Evolutionary conservation across 202 grass and related monocot species (phyloP), one percentile per base, ranked within the genome.

Genomic region (Cymbopogon flexuosus): DNA sequence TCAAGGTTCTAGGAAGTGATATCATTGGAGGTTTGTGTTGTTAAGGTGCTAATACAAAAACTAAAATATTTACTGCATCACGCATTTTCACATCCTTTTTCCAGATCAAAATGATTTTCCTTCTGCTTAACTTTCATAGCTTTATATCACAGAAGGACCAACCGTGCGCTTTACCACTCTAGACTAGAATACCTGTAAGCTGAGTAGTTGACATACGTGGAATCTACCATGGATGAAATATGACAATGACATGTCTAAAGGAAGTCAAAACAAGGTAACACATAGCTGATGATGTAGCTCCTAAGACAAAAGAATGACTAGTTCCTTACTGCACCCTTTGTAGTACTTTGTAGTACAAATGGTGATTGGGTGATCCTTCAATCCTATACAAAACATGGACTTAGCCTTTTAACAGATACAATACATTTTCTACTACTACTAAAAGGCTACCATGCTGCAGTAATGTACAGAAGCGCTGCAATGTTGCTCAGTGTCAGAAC

Each of bases 181-280:
- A 62, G 41, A 75, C 30, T 37, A 68, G 69, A 81, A 81, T 75
- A 69, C 6, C 21, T 39, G 5, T 49, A 21, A 36, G 16, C 7
- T 71, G 68, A 70, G 68, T 70, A 75, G 24, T 68, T 83, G 45
- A 49, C 62, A 67, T 16, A 13, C 1, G 7, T 42, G 35, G 66
- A 5, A 36, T 39, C 18, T 75, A 81, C 6, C 77, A 69, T 41
- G 33, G 3, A 63, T 73, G 75, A 62, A 52, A 65, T 37, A 62
- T 34, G 27, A 8, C 37, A 68, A 52, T 33, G 24, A 3, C 36
- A 68, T 5, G 24, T 1, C 8, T 45, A 46, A 56, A 58, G 6
- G 6, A 57, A 72, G 31, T 40, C 21, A 16, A 46, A 72, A 49
- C 24, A 36, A 51, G 3, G 30, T 10, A 5, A 80, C 11, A 58